Evolutionary conservation across 2,329 filamentous ascomycete genomes (phyloP).

Genomic region (Blastomyces gilchristii): DNA sequence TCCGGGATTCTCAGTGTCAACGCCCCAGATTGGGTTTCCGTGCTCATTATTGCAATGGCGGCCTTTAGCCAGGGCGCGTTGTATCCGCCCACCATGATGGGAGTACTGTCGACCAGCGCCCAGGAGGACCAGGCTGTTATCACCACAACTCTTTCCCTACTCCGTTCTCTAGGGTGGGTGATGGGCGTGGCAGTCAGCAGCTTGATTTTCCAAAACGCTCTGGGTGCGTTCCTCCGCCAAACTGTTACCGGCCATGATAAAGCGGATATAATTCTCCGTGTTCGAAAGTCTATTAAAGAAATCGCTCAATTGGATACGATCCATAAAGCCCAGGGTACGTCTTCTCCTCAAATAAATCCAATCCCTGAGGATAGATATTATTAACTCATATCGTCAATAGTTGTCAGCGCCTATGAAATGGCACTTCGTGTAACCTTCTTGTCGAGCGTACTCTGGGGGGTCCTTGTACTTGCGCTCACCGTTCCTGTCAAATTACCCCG

Average conservation of each 20-base stretch:
- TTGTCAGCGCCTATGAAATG: not conserved
- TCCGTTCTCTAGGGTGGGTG: conserved; percentile 60
- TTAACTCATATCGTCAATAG: not conserved
- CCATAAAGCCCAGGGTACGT: conserved; percentile 39
- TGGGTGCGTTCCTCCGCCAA: conserved; percentile 48
- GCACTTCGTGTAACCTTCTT: conserved; percentile 5
- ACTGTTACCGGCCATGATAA: conserved; percentile 52
- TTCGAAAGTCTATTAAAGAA: conserved; percentile 42
- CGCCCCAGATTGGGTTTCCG: conserved; percentile 43
- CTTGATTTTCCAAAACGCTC: conserved; percentile 61
- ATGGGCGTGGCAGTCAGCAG: conserved; percentile 61
- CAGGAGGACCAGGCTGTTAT: conserved; percentile 57
- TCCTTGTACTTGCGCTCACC: not conserved
- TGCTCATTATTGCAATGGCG: conserved; percentile 47
- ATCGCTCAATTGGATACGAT: conserved; percentile 36
- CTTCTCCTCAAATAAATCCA: not conserved
- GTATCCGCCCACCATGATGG: conserved; percentile 55
- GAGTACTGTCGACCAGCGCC: conserved; percentile 48
- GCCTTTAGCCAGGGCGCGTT: conserved; percentile 53
- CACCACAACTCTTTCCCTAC: conserved; percentile 59
- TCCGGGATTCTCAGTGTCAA: conserved; percentile 43
- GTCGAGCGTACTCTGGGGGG: not conserved
- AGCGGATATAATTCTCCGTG: conserved; percentile 39
- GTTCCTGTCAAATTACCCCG: conserved; percentile 2
- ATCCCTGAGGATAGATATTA: not conserved